Percentiles rank a stretch among this genome's conserved stretches.
Conservation (phyloP, 176 grass and related monocot species). For the Calamus simplicifolius region DNA sequence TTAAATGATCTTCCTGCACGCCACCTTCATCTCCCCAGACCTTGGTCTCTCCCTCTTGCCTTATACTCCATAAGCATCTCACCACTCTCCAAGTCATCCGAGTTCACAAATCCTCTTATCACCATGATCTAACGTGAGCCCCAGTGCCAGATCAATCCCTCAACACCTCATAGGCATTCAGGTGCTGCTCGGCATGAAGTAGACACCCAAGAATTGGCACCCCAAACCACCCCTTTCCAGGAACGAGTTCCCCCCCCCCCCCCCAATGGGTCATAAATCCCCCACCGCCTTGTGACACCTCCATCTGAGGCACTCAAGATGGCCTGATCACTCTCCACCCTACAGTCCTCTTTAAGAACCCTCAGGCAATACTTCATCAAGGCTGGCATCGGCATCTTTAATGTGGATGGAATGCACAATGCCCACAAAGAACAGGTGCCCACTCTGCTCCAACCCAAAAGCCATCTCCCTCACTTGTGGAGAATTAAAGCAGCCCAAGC, state of each 20-base stretch:
- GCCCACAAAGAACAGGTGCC: background rate
- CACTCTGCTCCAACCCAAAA: background rate
- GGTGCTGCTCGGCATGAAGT: no score
- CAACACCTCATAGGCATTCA: no score
- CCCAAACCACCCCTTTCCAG: no score
- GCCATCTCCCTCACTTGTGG: slow-evolving; percentile 3
- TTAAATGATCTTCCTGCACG: slow-evolving; percentile 16
- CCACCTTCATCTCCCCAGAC: slow-evolving; percentile 11
- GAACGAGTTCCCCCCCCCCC: no score
- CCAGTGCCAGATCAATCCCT: no score
- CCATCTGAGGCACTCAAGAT: slow-evolving; percentile 4
- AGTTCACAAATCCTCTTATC: no score
- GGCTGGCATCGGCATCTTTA: no score
- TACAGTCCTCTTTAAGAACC: slow-evolving; percentile 2
- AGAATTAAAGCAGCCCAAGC: background rate
- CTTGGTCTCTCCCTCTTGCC: slow-evolving; percentile 27
- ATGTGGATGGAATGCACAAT: background rate
- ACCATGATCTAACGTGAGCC: no score
- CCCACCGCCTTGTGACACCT: no score
- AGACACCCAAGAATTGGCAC: no score
- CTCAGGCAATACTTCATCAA: background rate
- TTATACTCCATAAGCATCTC: slow-evolving; percentile 25
- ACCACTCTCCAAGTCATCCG: slow-evolving; percentile 32
- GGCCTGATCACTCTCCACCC: background rate
- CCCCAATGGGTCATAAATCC: no score